phyloP scores from a whole-genome alignment of 345 rosid species.

The Citrus australasica region DNA sequence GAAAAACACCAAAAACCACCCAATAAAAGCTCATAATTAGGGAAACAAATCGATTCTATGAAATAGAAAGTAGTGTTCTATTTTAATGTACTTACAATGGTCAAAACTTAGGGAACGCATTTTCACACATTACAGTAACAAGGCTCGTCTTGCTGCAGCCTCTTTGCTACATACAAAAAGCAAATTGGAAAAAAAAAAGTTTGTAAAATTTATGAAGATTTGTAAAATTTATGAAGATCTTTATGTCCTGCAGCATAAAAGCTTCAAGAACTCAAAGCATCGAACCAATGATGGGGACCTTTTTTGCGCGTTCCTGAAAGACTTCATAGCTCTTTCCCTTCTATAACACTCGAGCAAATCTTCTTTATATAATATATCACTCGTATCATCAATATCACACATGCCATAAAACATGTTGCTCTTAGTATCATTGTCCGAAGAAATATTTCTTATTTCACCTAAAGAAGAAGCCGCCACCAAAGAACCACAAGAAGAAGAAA shows the following conservation, averaged over 20 bases:
- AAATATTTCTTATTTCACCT: background rate
- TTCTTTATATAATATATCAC: slow-evolving; percentile 17
- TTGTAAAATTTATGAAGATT: too few species aligned
- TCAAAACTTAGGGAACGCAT: too few species aligned
- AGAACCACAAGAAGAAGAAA: background rate
- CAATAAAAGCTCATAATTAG: rapidly evolving
- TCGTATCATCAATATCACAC: slow-evolving; percentile 13
- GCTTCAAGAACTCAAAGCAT: slow-evolving; percentile 21
- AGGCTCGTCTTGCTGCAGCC: too few species aligned
- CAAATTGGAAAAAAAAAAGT: too few species aligned
- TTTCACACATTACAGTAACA: too few species aligned
- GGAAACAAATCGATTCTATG: too few species aligned
- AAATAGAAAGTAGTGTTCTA: too few species aligned
- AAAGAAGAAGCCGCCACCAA: background rate
- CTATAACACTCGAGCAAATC: slow-evolving; percentile 24
- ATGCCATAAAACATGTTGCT: slow-evolving; percentile 26
- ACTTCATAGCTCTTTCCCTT: slow-evolving; percentile 20
- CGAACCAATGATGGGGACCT: background rate
- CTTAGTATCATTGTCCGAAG: background rate
- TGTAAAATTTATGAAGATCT: background rate
- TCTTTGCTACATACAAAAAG: too few species aligned
- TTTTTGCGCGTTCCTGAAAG: background rate
- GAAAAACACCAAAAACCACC: too few species aligned
- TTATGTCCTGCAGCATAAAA: background rate
- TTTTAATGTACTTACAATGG: too few species aligned